Percentiles rank a stretch among this genome's conserved stretches.
Evolutionary conservation across 768 basidiomycete genomes (phyloP).

Genomic region (Leccinum truebloodii): DNA sequence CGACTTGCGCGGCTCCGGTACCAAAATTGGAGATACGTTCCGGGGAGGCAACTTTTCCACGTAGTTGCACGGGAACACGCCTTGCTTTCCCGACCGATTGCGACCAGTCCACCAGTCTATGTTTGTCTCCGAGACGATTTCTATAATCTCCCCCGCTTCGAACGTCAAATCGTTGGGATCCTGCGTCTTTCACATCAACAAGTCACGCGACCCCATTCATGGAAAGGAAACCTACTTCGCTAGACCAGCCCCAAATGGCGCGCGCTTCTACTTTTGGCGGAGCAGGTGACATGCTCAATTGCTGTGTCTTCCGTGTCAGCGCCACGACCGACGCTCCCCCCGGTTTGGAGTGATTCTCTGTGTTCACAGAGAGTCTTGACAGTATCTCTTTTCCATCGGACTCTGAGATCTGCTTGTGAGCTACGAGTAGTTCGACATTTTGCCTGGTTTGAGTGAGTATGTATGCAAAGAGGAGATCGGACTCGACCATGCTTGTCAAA

Average conservation of each 20-base stretch:
- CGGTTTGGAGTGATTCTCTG: slow-evolving; percentile 17
- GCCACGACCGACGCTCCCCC: slow-evolving; percentile 20
- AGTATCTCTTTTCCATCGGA: slow-evolving; percentile 42
- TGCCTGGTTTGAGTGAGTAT: slow-evolving; percentile 47
- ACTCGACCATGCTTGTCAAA: slow-evolving; percentile 27
- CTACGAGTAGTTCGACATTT: slow-evolving; percentile 48
- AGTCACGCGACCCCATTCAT: neutral
- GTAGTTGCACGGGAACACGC: slow-evolving; percentile 78
- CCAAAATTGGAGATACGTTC: slow-evolving; percentile 23
- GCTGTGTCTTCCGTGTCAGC: slow-evolving; percentile 25
- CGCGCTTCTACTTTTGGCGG: slow-evolving; percentile 29
- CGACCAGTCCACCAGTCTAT: slow-evolving; percentile 90
- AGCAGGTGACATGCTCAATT: slow-evolving; percentile 28
- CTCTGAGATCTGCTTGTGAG: slow-evolving; percentile 43
- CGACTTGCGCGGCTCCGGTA: slow-evolving; percentile 25
- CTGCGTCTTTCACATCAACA: slow-evolving; percentile 36
- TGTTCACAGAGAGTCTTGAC: slow-evolving; percentile 35
- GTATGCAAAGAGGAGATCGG: slow-evolving; percentile 32
- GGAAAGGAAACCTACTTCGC: slow-evolving; percentile 25
- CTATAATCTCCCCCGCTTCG: slow-evolving; percentile 71
- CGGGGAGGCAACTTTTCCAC: slow-evolving; percentile 55
- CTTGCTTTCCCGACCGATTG: slow-evolving; percentile 56
- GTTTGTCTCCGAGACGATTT: slow-evolving; percentile 81
- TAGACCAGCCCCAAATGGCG: slow-evolving; percentile 31
- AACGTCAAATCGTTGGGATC: slow-evolving; percentile 81